phyloP scores from a whole-genome alignment of 106 monocot species.

The Narthecium ossifragum region DNA sequence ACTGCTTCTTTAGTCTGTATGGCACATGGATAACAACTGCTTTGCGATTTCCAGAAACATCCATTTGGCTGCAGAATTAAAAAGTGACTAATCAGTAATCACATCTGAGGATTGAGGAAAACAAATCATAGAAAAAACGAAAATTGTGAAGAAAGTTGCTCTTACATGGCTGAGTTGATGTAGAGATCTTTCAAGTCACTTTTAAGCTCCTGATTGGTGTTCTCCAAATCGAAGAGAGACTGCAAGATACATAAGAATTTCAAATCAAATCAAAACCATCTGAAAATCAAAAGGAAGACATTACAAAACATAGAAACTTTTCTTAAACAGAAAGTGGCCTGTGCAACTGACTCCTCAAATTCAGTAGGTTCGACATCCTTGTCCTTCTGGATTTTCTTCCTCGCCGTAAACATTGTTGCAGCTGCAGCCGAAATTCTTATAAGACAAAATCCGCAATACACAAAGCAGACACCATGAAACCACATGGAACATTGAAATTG shows the following conservation, averaged over 20 bases:
- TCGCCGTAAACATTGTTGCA: slow-evolving; percentile 55
- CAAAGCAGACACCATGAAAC: no score
- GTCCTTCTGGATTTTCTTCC: slow-evolving; percentile 72
- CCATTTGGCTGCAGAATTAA: slow-evolving; percentile 43
- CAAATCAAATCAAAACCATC: background rate
- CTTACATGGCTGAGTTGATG: slow-evolving; percentile 75
- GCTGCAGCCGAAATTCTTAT: background rate
- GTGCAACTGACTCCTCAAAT: slow-evolving; percentile 47
- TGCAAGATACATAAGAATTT: background rate
- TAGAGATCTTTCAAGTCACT: slow-evolving; percentile 85
- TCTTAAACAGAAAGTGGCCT: background rate
- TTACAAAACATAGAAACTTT: background rate
- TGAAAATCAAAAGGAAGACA: background rate
- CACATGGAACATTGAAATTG: no score
- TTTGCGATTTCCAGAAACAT: slow-evolving; percentile 64
- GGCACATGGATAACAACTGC: slow-evolving; percentile 82
- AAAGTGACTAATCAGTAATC: background rate
- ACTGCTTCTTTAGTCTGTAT: slow-evolving; percentile 68
- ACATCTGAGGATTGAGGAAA: background rate
- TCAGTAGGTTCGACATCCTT: slow-evolving; percentile 66
- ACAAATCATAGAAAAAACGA: background rate
- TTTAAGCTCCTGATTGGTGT: slow-evolving; percentile 72
- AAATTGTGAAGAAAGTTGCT: background rate
- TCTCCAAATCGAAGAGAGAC: slow-evolving; percentile 89
- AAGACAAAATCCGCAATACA: no score